Conservation (phyloP, 2,329 filamentous ascomycete genomes). For the Botryotinia calthae region DNA sequence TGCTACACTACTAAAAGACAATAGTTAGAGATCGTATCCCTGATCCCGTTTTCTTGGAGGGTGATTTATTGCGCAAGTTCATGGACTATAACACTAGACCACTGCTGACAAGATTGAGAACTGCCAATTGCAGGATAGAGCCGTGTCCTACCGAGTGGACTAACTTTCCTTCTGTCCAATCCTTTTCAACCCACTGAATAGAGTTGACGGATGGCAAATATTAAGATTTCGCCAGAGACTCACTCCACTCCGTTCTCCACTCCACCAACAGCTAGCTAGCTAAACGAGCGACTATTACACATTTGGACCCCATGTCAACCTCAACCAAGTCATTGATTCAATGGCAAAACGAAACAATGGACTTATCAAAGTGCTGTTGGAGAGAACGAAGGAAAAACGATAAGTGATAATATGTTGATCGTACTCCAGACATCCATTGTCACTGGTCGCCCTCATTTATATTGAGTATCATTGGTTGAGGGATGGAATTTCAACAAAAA, state of each 20-base stretch:
- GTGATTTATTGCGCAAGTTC: constrained; percentile 14
- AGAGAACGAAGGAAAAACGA: background rate
- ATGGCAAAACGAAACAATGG: background rate
- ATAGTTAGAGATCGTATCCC: background rate
- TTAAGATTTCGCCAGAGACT: constrained; percentile 2
- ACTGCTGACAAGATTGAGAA: background rate
- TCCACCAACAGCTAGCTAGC: background rate
- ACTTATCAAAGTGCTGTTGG: background rate
- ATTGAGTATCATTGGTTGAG: background rate
- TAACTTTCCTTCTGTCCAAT: constrained; percentile 6
- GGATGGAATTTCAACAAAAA: constrained; percentile 12
- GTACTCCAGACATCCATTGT: background rate
- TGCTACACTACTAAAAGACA: constrained; percentile 2
- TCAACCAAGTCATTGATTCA: background rate
- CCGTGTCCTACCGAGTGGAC: background rate
- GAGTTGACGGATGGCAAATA: background rate
- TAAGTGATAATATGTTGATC: background rate
- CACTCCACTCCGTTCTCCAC: constrained; percentile 1
- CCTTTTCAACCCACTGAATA: background rate
- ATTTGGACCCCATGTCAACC: constrained; percentile 5
- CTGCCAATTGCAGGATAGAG: constrained; percentile 15
- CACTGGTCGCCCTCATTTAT: background rate
- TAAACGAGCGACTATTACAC: background rate
- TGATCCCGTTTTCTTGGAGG: background rate
- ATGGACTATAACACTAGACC: background rate